Conservation (phyloP, 768 basidiomycete genomes). For the Amanita rubescens region DNA sequence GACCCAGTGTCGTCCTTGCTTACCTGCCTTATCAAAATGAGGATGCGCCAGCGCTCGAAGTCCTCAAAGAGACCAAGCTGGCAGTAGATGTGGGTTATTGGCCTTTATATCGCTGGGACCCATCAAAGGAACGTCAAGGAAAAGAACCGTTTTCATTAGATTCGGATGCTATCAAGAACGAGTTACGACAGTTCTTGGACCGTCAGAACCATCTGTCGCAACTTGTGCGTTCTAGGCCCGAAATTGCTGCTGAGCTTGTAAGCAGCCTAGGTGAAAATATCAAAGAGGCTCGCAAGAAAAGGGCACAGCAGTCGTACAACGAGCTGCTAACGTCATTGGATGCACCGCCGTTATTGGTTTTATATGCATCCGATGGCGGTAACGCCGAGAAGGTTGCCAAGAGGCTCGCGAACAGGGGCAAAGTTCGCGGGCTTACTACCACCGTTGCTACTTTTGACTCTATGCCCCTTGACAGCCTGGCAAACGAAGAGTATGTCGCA, state of each 20-base stretch:
- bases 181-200: conserved; percentile 89
- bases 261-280: conserved; percentile 79
- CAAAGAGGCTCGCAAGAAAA: conserved; percentile 73
- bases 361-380: conserved; percentile 96
- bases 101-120: conserved; percentile 98
- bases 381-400: conserved; percentile 96
- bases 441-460: conserved; percentile 78
- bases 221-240: conserved; percentile 73
- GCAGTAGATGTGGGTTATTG: conserved; percentile 96
- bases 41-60: conserved; percentile 68
- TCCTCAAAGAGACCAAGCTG: conserved; percentile 96
- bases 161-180: conserved; percentile 90
- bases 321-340: conserved; percentile 79
- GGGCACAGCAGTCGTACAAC: conserved; percentile 78
- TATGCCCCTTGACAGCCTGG: conserved; percentile 64
- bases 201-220: conserved; percentile 95
- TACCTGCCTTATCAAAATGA: conserved; percentile 88
- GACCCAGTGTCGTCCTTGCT: conserved; percentile 88
- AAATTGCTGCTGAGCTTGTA: conserved; percentile 77
- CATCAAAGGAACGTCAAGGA: conserved; percentile 65
- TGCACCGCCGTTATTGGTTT: conserved; percentile 78
- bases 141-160: conserved; percentile 89
- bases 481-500: conserved; percentile 68
- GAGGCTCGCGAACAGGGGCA: conserved; percentile 73
- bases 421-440: conserved; percentile 74